phyloP scores from a whole-genome alignment of 176 grass and related monocot species.

The Paspalum vaginatum region DNA sequence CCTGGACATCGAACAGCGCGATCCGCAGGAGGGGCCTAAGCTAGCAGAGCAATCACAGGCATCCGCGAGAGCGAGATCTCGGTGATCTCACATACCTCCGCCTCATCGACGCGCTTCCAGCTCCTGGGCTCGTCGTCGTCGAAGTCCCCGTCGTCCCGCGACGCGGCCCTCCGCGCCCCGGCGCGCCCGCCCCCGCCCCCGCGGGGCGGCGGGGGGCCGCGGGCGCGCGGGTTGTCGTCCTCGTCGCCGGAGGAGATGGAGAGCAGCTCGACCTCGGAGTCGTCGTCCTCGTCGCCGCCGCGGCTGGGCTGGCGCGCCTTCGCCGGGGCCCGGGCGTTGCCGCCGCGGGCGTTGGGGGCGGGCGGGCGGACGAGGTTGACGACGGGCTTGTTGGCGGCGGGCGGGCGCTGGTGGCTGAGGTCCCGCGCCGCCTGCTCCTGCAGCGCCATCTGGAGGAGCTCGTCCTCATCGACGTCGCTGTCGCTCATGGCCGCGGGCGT shows the following conservation, averaged over 20 bases:
- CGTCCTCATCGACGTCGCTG: slow-evolving; percentile 94
- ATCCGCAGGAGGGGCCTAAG: background rate
- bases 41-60: background rate
- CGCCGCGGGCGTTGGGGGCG: slow-evolving; percentile 42
- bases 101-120: slow-evolving; percentile 98
- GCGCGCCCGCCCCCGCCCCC: slow-evolving; percentile 51
- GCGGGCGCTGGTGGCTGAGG: slow-evolving; percentile 85
- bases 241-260: slow-evolving; percentile 98
- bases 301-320: slow-evolving; percentile 58
- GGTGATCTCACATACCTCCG: slow-evolving; percentile 65
- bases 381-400: slow-evolving; percentile 68
- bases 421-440: slow-evolving; percentile 91
- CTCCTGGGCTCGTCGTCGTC: slow-evolving; percentile 92
- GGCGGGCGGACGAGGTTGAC: slow-evolving; percentile 88
- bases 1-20: background rate
- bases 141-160: slow-evolving; percentile 73
- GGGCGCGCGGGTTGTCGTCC: slow-evolving; percentile 65
- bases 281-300: slow-evolving; percentile 84
- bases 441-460: slow-evolving; percentile 96
- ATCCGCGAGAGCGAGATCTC: slow-evolving; percentile 50
- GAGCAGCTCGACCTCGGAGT: slow-evolving; percentile 91
- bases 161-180: slow-evolving; percentile 49
- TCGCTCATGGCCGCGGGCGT: slow-evolving; percentile 65
- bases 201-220: slow-evolving; percentile 46
- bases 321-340: slow-evolving; percentile 20